Conservation (phyloP, 192 early-diverging fungal genomes). For the Haplosporangium gracile region DNA sequence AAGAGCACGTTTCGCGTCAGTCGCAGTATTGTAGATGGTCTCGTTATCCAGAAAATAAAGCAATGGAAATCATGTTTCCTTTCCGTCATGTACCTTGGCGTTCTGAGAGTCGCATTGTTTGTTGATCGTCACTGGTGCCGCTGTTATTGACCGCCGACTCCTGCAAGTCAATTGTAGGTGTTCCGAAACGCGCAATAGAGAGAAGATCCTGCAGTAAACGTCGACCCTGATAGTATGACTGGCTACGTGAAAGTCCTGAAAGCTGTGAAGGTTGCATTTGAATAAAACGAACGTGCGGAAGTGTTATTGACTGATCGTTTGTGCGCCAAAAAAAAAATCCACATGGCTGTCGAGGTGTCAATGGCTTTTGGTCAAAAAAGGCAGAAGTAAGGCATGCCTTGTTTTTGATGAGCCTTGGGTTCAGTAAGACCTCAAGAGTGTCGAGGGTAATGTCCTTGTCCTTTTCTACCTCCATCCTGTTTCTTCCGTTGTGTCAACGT, state of each 20-base stretch:
- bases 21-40: neutral
- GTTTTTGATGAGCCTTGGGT: conserved; percentile 34
- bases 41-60: neutral
- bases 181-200: conserved; percentile 38
- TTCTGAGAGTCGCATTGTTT: conserved; percentile 50
- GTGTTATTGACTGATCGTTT: neutral
- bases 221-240: conserved; percentile 24
- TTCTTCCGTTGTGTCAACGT: neutral
- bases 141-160: conserved; percentile 6
- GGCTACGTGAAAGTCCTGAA: conserved; percentile 1
- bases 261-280: conserved; percentile 11
- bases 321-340: neutral
- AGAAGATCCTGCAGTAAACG: conserved; percentile 38
- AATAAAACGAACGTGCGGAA: neutral
- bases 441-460: conserved; percentile 25
- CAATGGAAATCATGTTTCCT: neutral
- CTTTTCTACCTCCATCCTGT: neutral
- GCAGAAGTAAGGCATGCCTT: conserved; percentile 11
- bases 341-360: too few relatives aligned
- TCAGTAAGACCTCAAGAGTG: conserved; percentile 46
- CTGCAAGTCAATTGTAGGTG: conserved; percentile 25
- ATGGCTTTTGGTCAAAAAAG: neutral
- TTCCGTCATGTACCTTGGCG: conserved; percentile 29
- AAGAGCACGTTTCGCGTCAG: neutral
- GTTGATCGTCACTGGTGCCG: conserved; percentile 16